phyloP scores from a whole-genome alignment of 371 early-diverging fungal species.

The Mortierella sp. region DNA sequence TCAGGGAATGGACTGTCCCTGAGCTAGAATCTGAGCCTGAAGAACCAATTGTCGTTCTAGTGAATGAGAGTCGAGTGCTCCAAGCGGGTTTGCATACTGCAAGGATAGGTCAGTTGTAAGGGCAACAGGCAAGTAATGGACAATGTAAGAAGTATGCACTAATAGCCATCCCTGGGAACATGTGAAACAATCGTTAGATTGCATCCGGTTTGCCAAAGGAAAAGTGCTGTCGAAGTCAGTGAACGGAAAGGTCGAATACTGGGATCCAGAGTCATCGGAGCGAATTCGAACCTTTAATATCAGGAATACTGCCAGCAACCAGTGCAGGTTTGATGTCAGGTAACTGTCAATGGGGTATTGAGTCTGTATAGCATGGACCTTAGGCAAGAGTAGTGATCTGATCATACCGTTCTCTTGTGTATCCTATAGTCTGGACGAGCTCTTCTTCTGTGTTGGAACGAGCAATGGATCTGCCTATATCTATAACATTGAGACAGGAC shows the following conservation, averaged over 20 bases:
- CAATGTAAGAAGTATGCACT: too few species aligned
- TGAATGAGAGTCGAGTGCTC: conserved; percentile 29
- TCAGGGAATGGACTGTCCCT: conserved; percentile 70
- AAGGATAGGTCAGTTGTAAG: conserved; percentile 54
- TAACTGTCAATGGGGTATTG: background rate
- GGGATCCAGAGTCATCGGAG: conserved; percentile 67
- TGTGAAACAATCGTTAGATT: conserved; percentile 15
- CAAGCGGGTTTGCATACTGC: conserved; percentile 40
- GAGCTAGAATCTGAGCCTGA: conserved; percentile 51
- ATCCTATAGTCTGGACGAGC: conserved; percentile 66
- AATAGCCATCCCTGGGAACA: background rate
- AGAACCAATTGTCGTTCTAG: conserved; percentile 31
- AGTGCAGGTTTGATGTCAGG: conserved; percentile 73
- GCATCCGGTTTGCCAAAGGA: conserved; percentile 67
- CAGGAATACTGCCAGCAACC: conserved; percentile 60
- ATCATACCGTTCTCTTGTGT: background rate
- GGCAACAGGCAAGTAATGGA: background rate
- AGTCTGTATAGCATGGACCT: too few species aligned
- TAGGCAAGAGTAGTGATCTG: too few species aligned
- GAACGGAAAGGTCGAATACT: conserved; percentile 80
- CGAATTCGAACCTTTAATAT: conserved; percentile 60
- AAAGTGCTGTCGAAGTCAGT: conserved; percentile 77
- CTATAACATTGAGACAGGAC: conserved; percentile 74
- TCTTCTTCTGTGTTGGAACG: conserved; percentile 80
- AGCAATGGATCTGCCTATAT: conserved; percentile 75